Base-by-base conservation (phyloP, 2,329 filamentous ascomycete genomes). In the Colletotrichum navitas region DNA sequence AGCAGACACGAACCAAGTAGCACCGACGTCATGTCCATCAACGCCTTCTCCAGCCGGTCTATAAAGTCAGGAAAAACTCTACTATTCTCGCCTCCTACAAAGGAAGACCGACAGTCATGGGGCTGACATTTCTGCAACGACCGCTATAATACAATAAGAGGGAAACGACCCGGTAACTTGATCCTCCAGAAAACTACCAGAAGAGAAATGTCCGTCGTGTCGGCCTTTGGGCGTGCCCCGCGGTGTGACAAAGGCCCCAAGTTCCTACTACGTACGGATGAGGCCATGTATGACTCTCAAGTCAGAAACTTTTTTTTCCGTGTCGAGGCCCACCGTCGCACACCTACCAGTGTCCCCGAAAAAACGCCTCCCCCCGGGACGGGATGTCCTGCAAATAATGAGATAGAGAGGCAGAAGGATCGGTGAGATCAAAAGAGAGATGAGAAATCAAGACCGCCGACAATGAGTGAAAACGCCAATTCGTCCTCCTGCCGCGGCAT, bases 381-480 rank as follows among this genome's bases (percentile, higher is more conserved):
- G 41, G 34, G n/a, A 36, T 26, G 63, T 68, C 61, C 70, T 49
- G 66, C 66, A 62, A 71, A 43, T 61, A 45, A 64, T 63, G 49
- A 41, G 56, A 29, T 10, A 49, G 49, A 59, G 63, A 54, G 47
- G 39, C 47, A 61, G 60, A 65, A 52, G 59, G 29, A 54, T 58
- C 16, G 62, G 63, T 49, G 41, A 45, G 51, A 68, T 59, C 41
- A 72, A 72, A 56, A 63, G 66, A 66, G 66, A 63, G 66, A 73
- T 63, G 66, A 71, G 62, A 68, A 62, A 74, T 66, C 62, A 66
- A 59, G 61, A 73, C 58, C 58, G 64, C 63, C 64, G 61, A 66
- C 64, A 73, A 68, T 72, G 73, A 74, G 66, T 63, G 71, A 64
- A 73, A 74, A 74, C 73, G 73, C 73, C 73, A 47, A 66, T 61